Percentiles rank a stretch among this genome's conserved stretches.
Conservation (phyloP, 2,329 filamentous ascomycete species). For the Aspergillus japonicus region DNA sequence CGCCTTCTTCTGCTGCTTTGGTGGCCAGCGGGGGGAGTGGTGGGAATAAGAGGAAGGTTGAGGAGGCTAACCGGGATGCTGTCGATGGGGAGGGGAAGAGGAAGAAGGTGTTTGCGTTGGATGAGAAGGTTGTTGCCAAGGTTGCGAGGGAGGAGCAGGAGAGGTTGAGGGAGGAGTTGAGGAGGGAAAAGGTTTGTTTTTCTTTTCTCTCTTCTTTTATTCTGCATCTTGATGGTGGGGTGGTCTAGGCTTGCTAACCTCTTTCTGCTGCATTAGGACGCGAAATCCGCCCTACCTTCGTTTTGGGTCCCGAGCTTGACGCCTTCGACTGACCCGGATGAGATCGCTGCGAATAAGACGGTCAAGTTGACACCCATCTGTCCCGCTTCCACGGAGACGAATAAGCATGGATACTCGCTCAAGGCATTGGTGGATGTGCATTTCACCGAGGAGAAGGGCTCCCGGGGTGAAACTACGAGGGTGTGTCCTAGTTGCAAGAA, state of each 20-base stretch:
- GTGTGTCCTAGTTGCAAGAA: conserved; percentile 87
- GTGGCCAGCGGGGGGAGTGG: conserved; percentile 43
- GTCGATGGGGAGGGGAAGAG: conserved; percentile 38
- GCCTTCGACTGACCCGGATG: conserved; percentile 59
- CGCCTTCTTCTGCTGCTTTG: too few relatives aligned
- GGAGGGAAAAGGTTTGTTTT: conserved; percentile 64
- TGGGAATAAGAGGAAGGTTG: conserved; percentile 29
- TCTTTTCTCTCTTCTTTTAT: conserved; percentile 7
- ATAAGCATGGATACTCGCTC: conserved; percentile 72
- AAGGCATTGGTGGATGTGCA: conserved; percentile 73
- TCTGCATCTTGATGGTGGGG: not conserved
- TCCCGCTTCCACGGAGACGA: conserved; percentile 66
- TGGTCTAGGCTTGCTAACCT: not conserved
- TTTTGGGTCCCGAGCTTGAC: conserved; percentile 93
- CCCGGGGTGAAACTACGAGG: conserved; percentile 47
- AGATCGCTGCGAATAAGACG: conserved; percentile 59
- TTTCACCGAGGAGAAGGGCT: conserved; percentile 69
- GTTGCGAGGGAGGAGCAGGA: conserved; percentile 68
- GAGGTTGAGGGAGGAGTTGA: conserved; percentile 67
- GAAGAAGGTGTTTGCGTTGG: conserved; percentile 80
- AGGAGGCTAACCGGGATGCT: conserved; percentile 29
- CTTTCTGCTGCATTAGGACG: conserved; percentile 39
- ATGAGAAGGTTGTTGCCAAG: conserved; percentile 70
- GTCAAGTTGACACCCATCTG: conserved; percentile 70
- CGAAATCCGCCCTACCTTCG: conserved; percentile 71